These are phyloP conservation scores for Dalbergia cultrata DNA, from an alignment of 306 rosid species.

Conservation along the genomic window DNA sequence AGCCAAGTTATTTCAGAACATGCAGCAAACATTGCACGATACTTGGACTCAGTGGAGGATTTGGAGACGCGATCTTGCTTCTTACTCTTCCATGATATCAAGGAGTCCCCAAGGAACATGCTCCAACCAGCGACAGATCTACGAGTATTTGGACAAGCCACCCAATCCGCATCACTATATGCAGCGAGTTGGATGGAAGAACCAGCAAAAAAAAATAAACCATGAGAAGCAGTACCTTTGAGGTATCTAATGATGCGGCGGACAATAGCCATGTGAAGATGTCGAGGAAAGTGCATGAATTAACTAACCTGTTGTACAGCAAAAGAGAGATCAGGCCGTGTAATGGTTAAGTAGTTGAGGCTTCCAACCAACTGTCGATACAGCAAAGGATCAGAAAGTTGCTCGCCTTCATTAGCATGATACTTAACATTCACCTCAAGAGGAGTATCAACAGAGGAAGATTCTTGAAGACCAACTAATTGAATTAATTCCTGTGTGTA, in stretches of 20 bases:
- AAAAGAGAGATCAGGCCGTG: not conserved
- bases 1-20: no score
- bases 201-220: not conserved
- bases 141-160: no score
- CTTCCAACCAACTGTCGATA: not conserved
- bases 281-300: not conserved
- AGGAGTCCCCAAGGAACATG: not conserved
- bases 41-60: not conserved
- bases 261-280: not conserved
- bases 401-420: not conserved
- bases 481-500: not conserved
- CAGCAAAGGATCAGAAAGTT: not conserved
- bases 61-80: not conserved
- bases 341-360: not conserved
- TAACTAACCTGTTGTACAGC: not conserved
- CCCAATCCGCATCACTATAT: no score
- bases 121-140: no score
- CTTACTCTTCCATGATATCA: conserved; percentile 10
- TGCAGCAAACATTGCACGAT: no score
- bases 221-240: not conserved
- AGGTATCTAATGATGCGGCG: not conserved
- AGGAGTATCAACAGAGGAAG: not conserved
- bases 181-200: no score
- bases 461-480: not conserved
- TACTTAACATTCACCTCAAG: no score